Base-by-base conservation (phyloP, 2,329 filamentous ascomycete species). In the Neocatenulostroma microsporum region DNA sequence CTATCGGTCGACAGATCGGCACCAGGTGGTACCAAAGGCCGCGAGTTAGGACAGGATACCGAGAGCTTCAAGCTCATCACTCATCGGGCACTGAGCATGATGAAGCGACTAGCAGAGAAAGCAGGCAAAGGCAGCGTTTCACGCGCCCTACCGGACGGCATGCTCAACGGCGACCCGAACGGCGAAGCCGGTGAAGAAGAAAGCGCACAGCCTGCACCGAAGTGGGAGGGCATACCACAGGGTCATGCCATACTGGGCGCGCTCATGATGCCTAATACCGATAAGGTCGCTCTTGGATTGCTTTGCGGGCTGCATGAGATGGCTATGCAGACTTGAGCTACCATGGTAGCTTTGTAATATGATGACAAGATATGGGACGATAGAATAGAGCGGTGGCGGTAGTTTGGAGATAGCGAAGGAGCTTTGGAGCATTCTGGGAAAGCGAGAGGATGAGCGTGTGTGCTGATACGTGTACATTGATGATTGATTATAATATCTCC, bases 1-100 rank as follows among this genome's bases (percentile, higher is more conserved):
- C 68, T 95, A 3, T 82, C 80, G 44, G 69, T 70, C 5, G 73
- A 80, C 76, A 72, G 45, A 33, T 48, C 44, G 19, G 40, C 33
- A 7, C 31, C 44, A 9, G 30, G 18, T 25, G 32, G 20, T 8
- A 3, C 19, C 29, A 38, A 48, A 46, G 32, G 40, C 34, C 40
- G 41, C 15, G 47, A 49, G 26, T 41, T 52, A 19, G 54, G 48
- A 19, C 46, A 44, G 31, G 56, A 58, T 33, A 49, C 45, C 7
- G 56, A 58, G 28, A 53, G 44, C 19, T 57, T 54, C 44, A 53
- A 49, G 34, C 45, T 57, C 27, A 58, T 60, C 37, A 56, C 66
- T 1, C 62, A 67, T 40, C 63, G 67, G 5, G 66, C 66, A 7
- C 44, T 71, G 4, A 61, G 57, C 10, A 70, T 69, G 58, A 55